Conservation (phyloP, 306 rosid genomes). For the Begonia loranthoides region DNA sequence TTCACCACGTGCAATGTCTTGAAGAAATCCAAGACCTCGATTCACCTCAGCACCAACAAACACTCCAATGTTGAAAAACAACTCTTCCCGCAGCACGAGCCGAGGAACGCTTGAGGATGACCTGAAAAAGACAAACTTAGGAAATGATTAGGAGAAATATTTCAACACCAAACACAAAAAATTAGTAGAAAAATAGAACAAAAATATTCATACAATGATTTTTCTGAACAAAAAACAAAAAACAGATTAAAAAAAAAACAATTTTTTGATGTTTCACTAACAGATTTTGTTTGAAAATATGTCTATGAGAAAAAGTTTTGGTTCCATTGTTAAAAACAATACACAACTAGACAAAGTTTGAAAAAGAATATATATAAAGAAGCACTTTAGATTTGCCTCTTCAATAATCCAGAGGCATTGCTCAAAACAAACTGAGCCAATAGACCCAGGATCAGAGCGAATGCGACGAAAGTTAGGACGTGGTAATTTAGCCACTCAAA, state of each 20-base stretch:
- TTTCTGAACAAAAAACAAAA: too few relatives aligned
- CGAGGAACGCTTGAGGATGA: conserved; percentile 51
- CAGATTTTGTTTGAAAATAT: too few relatives aligned
- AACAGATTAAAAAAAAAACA: too few relatives aligned
- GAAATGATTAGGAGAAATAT: too few relatives aligned
- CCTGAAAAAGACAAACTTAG: conserved; percentile 17
- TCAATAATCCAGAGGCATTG: conserved; percentile 47
- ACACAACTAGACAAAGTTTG: too few relatives aligned
- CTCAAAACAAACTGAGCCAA: conserved; percentile 71
- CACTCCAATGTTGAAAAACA: conserved; percentile 45
- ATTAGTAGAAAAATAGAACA: too few relatives aligned
- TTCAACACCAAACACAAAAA: too few relatives aligned
- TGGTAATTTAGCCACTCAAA: conserved; percentile 90
- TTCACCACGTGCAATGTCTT: conserved; percentile 73
- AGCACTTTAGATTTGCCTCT: conserved; percentile 32
- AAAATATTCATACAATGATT: too few relatives aligned
- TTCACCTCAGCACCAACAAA: conserved; percentile 47
- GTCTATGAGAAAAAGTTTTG: too few relatives aligned
- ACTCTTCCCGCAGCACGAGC: conserved; percentile 49
- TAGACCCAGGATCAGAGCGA: conserved; percentile 51
- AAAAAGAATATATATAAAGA: too few relatives aligned
- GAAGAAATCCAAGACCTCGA: conserved; percentile 48
- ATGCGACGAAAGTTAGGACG: conserved; percentile 46
- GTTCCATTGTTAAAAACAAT: too few relatives aligned
- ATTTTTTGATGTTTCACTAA: too few relatives aligned